These are phyloP conservation scores for Myxozyma neglecta DNA, from an alignment of 805 yeast species.

Conservation along the genomic window DNA sequence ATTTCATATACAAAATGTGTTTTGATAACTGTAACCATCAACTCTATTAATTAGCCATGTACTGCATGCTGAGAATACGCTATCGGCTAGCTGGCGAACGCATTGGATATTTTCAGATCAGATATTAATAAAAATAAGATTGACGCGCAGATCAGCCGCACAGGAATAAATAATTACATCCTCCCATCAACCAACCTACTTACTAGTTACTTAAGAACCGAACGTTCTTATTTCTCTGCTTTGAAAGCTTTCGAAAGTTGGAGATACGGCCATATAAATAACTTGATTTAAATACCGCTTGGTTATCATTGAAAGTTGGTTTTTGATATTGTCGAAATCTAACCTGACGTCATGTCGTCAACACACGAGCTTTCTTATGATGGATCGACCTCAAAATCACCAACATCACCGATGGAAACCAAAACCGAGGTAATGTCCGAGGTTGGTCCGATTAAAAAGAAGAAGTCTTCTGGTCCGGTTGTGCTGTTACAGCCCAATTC, in stretches of 20 bases:
- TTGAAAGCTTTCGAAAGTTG: too few species aligned
- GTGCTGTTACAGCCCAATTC: constrained; percentile 14
- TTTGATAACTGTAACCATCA: too few species aligned
- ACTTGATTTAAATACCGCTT: neutral
- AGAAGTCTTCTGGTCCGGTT: neutral
- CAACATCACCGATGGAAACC: neutral
- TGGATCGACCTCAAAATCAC: neutral
- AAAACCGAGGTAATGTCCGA: neutral
- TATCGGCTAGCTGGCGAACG: too few species aligned
- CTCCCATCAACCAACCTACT: too few species aligned
- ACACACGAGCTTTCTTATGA: neutral
- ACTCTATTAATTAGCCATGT: too few species aligned
- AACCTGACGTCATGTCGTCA: constrained; percentile 3
- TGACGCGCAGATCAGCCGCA: too few species aligned
- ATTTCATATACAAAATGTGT: too few species aligned
- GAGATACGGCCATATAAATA: neutral
- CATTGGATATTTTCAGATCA: too few species aligned
- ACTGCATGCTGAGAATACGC: too few species aligned
- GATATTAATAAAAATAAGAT: neutral
- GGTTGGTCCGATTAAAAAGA: neutral
- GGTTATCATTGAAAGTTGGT: neutral
- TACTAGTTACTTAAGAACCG: too few species aligned
- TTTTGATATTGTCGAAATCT: neutral
- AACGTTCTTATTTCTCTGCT: too few species aligned
- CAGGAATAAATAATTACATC: too few species aligned